Conservation (phyloP, 805 yeast species). For the Limtongia smithiae region DNA sequence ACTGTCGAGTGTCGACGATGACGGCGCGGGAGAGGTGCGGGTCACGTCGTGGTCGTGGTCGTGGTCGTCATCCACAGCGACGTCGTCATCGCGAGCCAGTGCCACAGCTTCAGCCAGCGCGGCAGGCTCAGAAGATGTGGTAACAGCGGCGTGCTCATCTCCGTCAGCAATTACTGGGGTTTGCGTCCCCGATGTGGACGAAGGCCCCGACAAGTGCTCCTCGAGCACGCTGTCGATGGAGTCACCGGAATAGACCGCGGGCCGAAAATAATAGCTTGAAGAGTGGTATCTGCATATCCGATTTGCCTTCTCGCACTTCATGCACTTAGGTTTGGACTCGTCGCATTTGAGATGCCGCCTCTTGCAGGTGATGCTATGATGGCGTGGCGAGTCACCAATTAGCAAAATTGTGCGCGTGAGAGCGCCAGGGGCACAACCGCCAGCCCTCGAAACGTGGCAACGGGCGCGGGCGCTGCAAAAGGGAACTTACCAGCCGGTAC, state of each 20-base stretch:
- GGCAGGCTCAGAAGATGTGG: not conserved
- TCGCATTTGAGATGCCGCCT: slow-evolving; percentile 23
- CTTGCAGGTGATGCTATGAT: slow-evolving; percentile 19
- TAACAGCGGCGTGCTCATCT: no score
- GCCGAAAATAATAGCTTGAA: slow-evolving; percentile 11
- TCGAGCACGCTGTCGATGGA: slow-evolving; percentile 9
- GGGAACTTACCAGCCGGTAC: slow-evolving; percentile 11
- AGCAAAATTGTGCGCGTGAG: not conserved
- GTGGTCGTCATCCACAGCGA: no score
- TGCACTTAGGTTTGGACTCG: slow-evolving; percentile 15
- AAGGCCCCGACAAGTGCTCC: slow-evolving; percentile 4
- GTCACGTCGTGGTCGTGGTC: no score
- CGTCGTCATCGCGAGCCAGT: no score
- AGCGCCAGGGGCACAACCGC: no score
- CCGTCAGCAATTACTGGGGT: no score
- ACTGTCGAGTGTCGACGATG: no score
- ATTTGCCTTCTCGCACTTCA: slow-evolving; percentile 15
- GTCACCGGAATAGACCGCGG: not conserved
- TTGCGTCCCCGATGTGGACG: no score
- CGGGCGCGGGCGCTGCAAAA: not conserved
- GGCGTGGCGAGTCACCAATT: not conserved
- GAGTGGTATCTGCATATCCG: slow-evolving; percentile 15
- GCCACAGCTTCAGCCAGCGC: not conserved
- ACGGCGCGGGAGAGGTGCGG: no score
- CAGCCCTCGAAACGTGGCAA: no score